phyloP scores from a whole-genome alignment of 2,329 filamentous ascomycete species.

The Blastomyces parvus region DNA sequence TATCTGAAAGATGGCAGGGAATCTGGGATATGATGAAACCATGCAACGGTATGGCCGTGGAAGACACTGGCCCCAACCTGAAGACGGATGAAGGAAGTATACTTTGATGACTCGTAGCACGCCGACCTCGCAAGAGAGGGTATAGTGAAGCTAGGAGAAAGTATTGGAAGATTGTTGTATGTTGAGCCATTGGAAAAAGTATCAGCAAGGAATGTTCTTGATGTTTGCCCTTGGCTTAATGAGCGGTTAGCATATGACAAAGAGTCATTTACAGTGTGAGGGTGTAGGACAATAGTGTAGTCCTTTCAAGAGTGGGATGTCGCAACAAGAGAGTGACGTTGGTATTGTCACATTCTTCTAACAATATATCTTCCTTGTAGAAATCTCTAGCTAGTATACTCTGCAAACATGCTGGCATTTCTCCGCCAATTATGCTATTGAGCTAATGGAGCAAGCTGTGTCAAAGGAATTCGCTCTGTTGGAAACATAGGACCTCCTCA shows the following conservation, averaged over 20 bases:
- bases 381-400: too few species aligned
- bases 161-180: constrained; percentile 16
- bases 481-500: too few species aligned
- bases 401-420: too few species aligned
- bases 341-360: too few species aligned
- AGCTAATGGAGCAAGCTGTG: too few species aligned
- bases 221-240: constrained; percentile 22
- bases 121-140: constrained; percentile 17
- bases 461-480: too few species aligned
- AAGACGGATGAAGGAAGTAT: constrained; percentile 32
- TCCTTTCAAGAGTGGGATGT: too few species aligned
- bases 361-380: too few species aligned
- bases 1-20: constrained; percentile 28
- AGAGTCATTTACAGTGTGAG: constrained; percentile 1
- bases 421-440: too few species aligned
- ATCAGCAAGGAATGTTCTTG: constrained; percentile 20
- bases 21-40: constrained; percentile 22
- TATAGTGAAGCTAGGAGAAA: constrained; percentile 19
- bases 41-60: constrained; percentile 9
- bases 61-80: constrained; percentile 19
- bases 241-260: not conserved
- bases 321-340: too few species aligned
- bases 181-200: constrained; percentile 19
- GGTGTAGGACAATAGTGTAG: too few species aligned
- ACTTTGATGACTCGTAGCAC: constrained; percentile 27